These are phyloP conservation scores for Coemansia sp. DNA, from an alignment of 192 early-diverging fungal species.

Conservation along the genomic window DNA sequence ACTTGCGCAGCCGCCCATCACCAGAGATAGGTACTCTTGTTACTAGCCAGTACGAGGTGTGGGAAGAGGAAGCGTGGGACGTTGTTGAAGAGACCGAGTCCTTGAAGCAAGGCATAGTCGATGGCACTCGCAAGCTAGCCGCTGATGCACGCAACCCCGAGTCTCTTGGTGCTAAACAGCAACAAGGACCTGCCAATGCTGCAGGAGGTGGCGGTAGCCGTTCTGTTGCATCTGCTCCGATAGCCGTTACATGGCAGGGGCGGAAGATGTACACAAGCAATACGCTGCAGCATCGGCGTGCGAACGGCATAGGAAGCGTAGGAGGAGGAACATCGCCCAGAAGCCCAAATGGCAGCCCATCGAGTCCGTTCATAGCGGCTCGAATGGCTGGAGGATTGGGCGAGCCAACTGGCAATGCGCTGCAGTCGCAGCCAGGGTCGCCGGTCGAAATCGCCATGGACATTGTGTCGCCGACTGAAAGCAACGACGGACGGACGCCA, in stretches of 20 bases:
- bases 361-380: conserved; percentile 13
- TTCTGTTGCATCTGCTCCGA: conserved; percentile 2
- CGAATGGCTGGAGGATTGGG: background rate
- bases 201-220: background rate
- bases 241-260: conserved; percentile 3
- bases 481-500: conserved; percentile 7
- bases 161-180: background rate
- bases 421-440: background rate
- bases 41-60: conserved; percentile 59
- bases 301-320: conserved; percentile 5
- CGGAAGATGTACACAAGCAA: conserved; percentile 35
- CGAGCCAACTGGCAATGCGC: background rate
- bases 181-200: background rate
- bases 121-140: background rate
- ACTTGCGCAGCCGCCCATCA: conserved; percentile 60
- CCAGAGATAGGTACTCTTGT: conserved; percentile 57
- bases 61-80: conserved; percentile 45
- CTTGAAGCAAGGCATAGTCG: background rate
- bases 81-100: conserved; percentile 12
- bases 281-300: conserved; percentile 31
- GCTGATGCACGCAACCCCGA: background rate
- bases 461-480: background rate
- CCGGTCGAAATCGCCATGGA: background rate
- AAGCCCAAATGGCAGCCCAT: conserved; percentile 10
- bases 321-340: conserved; percentile 19